Conservation (phyloP, 192 early-diverging fungal genomes). For the Gigaspora rosea region DNA sequence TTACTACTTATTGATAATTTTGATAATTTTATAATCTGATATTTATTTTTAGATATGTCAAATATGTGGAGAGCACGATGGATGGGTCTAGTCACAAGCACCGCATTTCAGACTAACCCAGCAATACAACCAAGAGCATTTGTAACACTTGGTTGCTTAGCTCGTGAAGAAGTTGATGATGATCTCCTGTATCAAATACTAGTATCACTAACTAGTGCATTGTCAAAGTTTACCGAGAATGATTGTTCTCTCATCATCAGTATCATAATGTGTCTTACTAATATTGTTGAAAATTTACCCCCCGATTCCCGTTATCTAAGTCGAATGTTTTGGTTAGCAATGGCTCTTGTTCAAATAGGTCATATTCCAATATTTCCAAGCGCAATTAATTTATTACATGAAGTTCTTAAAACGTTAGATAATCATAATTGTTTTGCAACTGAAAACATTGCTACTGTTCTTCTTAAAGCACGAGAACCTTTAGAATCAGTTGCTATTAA, state of each 20-base stretch:
- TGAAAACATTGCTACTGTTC: conserved; percentile 68
- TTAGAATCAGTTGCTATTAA: conserved; percentile 70
- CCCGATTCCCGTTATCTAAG: conserved; percentile 80
- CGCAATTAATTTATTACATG: conserved; percentile 69
- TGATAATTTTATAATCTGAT: conserved; percentile 22
- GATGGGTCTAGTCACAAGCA: conserved; percentile 88
- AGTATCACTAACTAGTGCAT: conserved; percentile 83
- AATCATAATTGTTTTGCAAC: conserved; percentile 68
- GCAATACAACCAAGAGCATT: conserved; percentile 94
- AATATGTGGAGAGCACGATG: conserved; percentile 87
- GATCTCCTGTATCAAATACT: conserved; percentile 93
- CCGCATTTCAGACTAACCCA: conserved; percentile 93
- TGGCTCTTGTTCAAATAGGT: conserved; percentile 85
- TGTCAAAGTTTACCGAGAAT: conserved; percentile 82
- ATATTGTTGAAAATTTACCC: conserved; percentile 83
- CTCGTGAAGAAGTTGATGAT: conserved; percentile 88
- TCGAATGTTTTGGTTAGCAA: conserved; percentile 89
- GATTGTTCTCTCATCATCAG: conserved; percentile 79
- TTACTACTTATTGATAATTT: neutral
- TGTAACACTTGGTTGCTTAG: conserved; percentile 85
- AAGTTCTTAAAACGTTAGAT: conserved; percentile 77
- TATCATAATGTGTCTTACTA: conserved; percentile 89
- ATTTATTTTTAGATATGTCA: conserved; percentile 61
- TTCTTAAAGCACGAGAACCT: conserved; percentile 71
- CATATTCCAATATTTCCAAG: conserved; percentile 77